A percentile compares a stretch with the other conserved stretches of the same genome.
These are phyloP conservation scores for Puya raimondii DNA, from an alignment of 176 grass and related monocot species.

Conservation along the genomic window DNA sequence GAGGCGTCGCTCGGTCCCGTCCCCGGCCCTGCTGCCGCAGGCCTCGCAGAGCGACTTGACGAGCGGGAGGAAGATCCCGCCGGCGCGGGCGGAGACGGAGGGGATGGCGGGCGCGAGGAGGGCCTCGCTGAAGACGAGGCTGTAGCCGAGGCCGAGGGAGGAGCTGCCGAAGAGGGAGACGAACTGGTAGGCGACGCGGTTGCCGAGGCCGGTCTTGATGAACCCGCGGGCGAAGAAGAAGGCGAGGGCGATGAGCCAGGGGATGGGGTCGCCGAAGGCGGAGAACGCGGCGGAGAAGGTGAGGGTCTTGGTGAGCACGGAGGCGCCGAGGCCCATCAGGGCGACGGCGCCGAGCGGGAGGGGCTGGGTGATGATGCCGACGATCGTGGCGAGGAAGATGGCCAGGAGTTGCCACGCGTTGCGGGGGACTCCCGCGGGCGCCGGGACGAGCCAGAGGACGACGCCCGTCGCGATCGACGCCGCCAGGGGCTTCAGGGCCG, in stretches of 20 bases:
- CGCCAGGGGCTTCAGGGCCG: constrained; percentile 58
- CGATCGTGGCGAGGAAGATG: constrained; percentile 88
- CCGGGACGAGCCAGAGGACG: constrained; percentile 61
- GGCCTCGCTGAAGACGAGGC: constrained; percentile 91
- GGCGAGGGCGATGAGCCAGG: constrained; percentile 97
- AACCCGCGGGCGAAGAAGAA: constrained; percentile 96
- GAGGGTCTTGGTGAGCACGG: constrained; percentile 77
- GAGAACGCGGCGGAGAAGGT: constrained; percentile 88
- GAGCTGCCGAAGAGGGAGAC: constrained; percentile 75
- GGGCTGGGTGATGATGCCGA: constrained; percentile 93
- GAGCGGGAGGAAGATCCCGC: constrained; percentile 86
- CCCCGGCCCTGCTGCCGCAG: constrained; percentile 61
- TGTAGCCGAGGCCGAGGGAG: constrained; percentile 80
- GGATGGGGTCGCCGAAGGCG: constrained; percentile 91
- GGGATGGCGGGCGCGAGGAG: constrained; percentile 86
- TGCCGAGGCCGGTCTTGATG: constrained; percentile 91
- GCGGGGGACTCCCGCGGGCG: constrained; percentile 61
- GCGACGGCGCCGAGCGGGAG: constrained; percentile 94
- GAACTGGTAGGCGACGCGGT: constrained; percentile 82
- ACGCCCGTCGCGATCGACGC: constrained; percentile 47
- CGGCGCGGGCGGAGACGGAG: constrained; percentile 72
- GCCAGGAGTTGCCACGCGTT: constrained; percentile 92
- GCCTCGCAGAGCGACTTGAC: constrained; percentile 84
- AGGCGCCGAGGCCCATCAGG: constrained; percentile 77
- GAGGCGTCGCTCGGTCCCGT: constrained; percentile 60